A percentile compares a stretch with the other conserved stretches of the same genome.
These are phyloP conservation scores for Phoma sp. DNA, from an alignment of 2,329 filamentous ascomycete genomes.

Conservation along the genomic window DNA sequence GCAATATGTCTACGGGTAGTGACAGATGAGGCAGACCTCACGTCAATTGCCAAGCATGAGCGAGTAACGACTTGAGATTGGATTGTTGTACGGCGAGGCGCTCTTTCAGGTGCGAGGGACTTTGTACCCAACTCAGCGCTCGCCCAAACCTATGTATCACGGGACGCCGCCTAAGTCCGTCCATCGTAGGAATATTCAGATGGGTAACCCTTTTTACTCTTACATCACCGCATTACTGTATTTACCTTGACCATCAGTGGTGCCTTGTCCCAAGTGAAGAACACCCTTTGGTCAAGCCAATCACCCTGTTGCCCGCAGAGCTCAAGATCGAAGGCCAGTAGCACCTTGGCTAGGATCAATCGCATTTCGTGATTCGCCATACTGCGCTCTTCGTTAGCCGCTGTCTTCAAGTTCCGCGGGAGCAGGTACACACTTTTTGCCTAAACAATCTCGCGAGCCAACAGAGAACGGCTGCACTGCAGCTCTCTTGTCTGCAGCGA, in stretches of 20 bases:
- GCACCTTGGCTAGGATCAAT: slow-evolving; percentile 47
- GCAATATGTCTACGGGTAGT: slow-evolving; percentile 7
- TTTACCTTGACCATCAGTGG: slow-evolving; percentile 27
- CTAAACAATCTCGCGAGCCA: slow-evolving; percentile 51
- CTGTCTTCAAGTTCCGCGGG: slow-evolving; percentile 7
- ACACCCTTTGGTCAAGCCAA: slow-evolving; percentile 45
- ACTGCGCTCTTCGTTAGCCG: slow-evolving; percentile 18
- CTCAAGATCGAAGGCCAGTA: slow-evolving; percentile 50
- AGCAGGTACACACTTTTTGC: slow-evolving; percentile 43
- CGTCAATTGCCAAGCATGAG: neutral
- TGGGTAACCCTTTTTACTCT: too few relatives aligned
- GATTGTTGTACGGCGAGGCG: neutral
- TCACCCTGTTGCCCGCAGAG: slow-evolving; percentile 35
- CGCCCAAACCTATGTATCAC: too few relatives aligned
- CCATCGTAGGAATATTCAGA: too few relatives aligned
- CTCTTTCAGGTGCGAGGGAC: neutral
- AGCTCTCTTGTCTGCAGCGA: slow-evolving; percentile 36
- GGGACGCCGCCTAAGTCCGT: too few relatives aligned
- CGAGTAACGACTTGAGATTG: neutral
- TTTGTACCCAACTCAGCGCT: neutral
- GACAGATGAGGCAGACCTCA: neutral
- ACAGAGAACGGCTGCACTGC: slow-evolving; percentile 55
- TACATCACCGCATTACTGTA: too few relatives aligned
- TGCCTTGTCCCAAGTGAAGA: slow-evolving; percentile 49
- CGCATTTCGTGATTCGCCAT: slow-evolving; percentile 54